phyloP scores from a whole-genome alignment of 805 yeast genomes.

The Komagataella mondaviorum region DNA sequence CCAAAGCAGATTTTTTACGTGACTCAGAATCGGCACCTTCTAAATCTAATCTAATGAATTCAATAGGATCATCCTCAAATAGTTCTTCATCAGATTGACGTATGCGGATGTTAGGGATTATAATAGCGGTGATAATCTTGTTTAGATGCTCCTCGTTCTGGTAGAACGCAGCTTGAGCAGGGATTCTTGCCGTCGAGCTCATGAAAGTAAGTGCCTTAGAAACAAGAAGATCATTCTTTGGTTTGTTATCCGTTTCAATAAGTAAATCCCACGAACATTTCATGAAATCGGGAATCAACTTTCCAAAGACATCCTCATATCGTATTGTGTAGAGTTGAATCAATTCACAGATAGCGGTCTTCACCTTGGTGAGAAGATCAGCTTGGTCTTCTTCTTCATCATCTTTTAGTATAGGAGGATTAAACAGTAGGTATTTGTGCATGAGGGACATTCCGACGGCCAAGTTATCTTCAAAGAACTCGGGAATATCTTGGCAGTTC shows the following conservation, averaged over 20 bases:
- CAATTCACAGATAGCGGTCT: constrained; percentile 75
- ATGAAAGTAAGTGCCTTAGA: constrained; percentile 71
- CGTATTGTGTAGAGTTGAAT: constrained; percentile 78
- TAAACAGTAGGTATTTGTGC: constrained; percentile 65
- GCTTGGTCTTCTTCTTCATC: constrained; percentile 54
- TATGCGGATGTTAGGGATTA: constrained; percentile 77
- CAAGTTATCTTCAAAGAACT: constrained; percentile 89
- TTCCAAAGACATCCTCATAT: constrained; percentile 85
- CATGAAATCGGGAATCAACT: constrained; percentile 63
- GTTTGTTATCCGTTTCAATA: constrained; percentile 49
- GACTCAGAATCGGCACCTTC: constrained; percentile 94
- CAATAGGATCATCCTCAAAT: constrained; percentile 96
- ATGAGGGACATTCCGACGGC: constrained; percentile 63
- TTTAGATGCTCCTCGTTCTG: constrained; percentile 46
- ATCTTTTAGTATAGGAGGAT: constrained; percentile 39
- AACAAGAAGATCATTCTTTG: constrained; percentile 74
- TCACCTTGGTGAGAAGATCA: constrained; percentile 57
- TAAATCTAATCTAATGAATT: constrained; percentile 79
- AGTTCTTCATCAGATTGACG: constrained; percentile 84
- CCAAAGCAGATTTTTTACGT: constrained; percentile 87
- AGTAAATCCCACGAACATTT: constrained; percentile 73
- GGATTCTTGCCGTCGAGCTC: constrained; percentile 66
- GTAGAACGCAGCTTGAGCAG: constrained; percentile 54
- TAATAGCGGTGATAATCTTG: constrained; percentile 69
- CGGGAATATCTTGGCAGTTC: constrained; percentile 97